A percentile compares a stretch with the other conserved stretches of the same genome.
These are phyloP conservation scores for Penicillium verhagenii DNA, from an alignment of 495 filamentous ascomycete genomes.

Conservation along the genomic window DNA sequence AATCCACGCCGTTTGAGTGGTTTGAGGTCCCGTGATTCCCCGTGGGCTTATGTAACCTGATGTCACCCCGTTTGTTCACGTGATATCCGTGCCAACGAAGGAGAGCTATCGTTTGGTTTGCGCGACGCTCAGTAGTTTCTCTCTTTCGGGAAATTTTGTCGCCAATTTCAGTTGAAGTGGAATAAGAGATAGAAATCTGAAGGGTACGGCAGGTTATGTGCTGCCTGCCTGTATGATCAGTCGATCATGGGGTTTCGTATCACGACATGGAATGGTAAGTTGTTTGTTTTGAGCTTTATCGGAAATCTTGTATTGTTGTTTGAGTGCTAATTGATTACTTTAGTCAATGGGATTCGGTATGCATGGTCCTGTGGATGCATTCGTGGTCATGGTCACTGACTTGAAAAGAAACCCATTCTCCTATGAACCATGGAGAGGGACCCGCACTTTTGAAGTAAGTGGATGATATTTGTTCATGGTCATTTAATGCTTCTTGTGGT, in stretches of 20 bases:
- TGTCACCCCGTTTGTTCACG: slow-evolving; percentile 36
- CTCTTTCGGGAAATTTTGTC: not conserved
- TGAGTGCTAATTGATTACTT: slow-evolving; percentile 7
- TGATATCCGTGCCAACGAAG: slow-evolving; percentile 11
- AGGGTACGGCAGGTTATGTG: not conserved
- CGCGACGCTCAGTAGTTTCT: not conserved
- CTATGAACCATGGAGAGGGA: slow-evolving; percentile 91
- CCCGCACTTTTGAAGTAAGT: slow-evolving; percentile 74
- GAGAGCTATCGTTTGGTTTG: not conserved
- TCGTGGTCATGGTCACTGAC: not conserved
- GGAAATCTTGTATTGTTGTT: not conserved
- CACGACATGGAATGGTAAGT: slow-evolving; percentile 86
- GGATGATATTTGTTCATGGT: not conserved
- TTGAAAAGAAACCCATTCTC: slow-evolving; percentile 78
- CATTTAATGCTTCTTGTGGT: not conserved
- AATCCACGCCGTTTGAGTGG: slow-evolving; percentile 40
- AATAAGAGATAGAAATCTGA: not conserved
- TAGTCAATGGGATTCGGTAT: slow-evolving; percentile 93
- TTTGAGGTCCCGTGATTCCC: slow-evolving; percentile 40
- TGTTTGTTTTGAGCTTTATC: not conserved
- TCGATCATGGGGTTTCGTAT: slow-evolving; percentile 70
- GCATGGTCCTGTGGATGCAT: slow-evolving; percentile 8
- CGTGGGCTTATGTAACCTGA: slow-evolving; percentile 42
- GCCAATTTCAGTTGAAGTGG: not conserved
- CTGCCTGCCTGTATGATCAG: not conserved